phyloP scores from a whole-genome alignment of 306 rosid species.

The Urtica urens region DNA sequence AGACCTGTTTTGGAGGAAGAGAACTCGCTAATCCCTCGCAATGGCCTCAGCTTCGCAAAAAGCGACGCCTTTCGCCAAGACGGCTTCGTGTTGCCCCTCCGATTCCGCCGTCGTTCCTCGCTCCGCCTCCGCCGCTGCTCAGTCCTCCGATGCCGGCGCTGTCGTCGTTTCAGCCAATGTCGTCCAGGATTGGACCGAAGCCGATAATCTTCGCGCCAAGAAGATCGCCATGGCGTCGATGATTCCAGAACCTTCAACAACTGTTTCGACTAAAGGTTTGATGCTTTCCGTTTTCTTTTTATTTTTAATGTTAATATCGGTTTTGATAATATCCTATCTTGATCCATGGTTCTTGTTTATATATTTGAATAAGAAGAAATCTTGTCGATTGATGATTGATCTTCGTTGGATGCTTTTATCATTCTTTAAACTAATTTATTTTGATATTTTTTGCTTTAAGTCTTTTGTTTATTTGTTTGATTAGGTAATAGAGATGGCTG shows the following conservation, averaged over 20 bases:
- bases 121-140: conserved; percentile 8
- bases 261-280: conserved; percentile 48
- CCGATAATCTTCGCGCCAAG: conserved; percentile 35
- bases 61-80: conserved; percentile 36
- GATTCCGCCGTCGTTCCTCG: conserved; percentile 20
- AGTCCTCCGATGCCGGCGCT: background rate
- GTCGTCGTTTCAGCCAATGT: conserved; percentile 30
- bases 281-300: background rate
- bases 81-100: conserved; percentile 18
- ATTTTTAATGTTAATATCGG: too few species aligned
- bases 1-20: conserved; percentile 41
- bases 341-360: too few species aligned
- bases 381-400: background rate
- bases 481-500: too few species aligned
- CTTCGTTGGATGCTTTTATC: background rate
- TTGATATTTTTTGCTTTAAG: too few species aligned
- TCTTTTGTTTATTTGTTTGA: too few species aligned
- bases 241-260: conserved; percentile 50
- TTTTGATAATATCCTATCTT: too few species aligned
- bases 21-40: conserved; percentile 62
- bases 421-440: background rate
- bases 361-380: too few species aligned
- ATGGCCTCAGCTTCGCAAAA: conserved; percentile 93
- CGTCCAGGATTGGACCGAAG: conserved; percentile 38
- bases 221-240: conserved; percentile 41